A percentile compares a stretch with the other conserved stretches of the same genome.
phyloP scores from a whole-genome alignment of 371 early-diverging fungal species.

The Massospora cicadina region DNA sequence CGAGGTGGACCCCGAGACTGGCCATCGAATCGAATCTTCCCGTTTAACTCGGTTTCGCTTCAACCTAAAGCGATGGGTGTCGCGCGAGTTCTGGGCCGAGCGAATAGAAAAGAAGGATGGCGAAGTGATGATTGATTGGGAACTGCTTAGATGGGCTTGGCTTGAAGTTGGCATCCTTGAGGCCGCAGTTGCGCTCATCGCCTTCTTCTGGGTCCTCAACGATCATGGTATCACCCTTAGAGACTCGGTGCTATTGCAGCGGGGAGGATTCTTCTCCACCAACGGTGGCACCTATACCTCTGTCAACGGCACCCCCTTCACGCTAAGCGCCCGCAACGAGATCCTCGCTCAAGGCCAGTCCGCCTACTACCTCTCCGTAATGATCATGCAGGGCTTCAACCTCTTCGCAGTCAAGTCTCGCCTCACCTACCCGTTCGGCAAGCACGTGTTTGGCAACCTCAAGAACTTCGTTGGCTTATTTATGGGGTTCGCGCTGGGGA shows the following conservation, averaged over 20 bases:
- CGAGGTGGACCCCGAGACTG: slow-evolving; percentile 27
- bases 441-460: slow-evolving; percentile 62
- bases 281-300: slow-evolving; percentile 24
- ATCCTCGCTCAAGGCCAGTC: slow-evolving; percentile 53
- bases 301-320: slow-evolving; percentile 19
- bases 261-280: slow-evolving; percentile 23
- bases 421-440: slow-evolving; percentile 55
- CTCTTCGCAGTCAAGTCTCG: slow-evolving; percentile 79
- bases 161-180: slow-evolving; percentile 72
- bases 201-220: slow-evolving; percentile 58
- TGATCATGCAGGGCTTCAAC: slow-evolving; percentile 82
- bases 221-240: slow-evolving; percentile 21
- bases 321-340: slow-evolving; percentile 27
- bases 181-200: slow-evolving; percentile 43
- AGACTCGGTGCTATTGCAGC: neutral
- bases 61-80: slow-evolving; percentile 25
- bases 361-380: slow-evolving; percentile 54
- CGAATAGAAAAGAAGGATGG: slow-evolving; percentile 45
- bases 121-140: slow-evolving; percentile 70
- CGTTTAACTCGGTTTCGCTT: slow-evolving; percentile 17
- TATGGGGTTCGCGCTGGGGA: slow-evolving; percentile 37
- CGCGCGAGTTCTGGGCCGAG: slow-evolving; percentile 39
- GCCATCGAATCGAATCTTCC: slow-evolving; percentile 23
- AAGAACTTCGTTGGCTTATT: slow-evolving; percentile 41
- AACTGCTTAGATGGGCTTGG: slow-evolving; percentile 67